Evolutionary conservation across 768 basidiomycete species (phyloP), one percentile per base, ranked within the genome.

Genomic region (Tricholoma terreum): DNA sequence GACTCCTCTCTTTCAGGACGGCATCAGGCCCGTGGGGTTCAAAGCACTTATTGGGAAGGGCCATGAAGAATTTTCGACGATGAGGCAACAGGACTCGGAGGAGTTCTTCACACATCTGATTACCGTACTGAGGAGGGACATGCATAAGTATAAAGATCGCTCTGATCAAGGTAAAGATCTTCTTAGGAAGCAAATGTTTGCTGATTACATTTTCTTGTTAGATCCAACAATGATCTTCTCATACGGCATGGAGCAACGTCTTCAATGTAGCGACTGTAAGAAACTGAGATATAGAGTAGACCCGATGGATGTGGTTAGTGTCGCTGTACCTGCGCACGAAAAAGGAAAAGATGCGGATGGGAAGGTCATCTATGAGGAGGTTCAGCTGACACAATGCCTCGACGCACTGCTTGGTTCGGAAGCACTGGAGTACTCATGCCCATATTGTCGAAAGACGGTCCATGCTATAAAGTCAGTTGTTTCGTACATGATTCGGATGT

Each of bases 41-140:
- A 98, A 98, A 71, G 75, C 85, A 4, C 81, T 98, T 9, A 84
- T 98, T 34, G 96, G 96, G 2, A 91, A 89, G 62, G 94, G 92
- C 1, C 97, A 98, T 65, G 83, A 83, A 31, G 97, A 98, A 73
- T 98, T 98, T 65, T 78, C 90, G 33, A 98, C 95, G 48, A 98
- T 98, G 95, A 81, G 84, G 52, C 96, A 99, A 71, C 97, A 98
- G 68, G 97, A 99, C 65, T 86, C 94, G 5, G 94, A 96, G 66
- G 96, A 98, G 72, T 98, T 98, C 75, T 80, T 99, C 54, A 80
- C 84, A 34, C 84, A 96, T 71, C 74, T 98, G 1, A 65, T 98
- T 52, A 86, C 84, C 4, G 77, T 83, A 17, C 71, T 99, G 11
- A 78, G 92, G 56, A 77, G 89, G 62, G 80, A 90, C 62, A 77